phyloP scores from a whole-genome alignment of 78 protist genomes.

The Dictyostelium capitatum region DNA sequence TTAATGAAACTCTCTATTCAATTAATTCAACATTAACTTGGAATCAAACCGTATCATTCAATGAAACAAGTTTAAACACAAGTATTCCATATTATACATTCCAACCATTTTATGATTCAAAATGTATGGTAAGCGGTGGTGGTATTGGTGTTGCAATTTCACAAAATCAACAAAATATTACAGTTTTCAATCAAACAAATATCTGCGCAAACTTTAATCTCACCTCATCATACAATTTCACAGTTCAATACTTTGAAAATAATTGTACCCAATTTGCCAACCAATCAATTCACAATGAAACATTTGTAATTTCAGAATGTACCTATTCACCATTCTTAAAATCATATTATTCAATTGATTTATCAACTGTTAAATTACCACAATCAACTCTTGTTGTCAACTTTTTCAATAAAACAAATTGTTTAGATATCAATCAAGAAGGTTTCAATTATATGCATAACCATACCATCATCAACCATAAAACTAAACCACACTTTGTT shows the following conservation, averaged over 20 bases:
- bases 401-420: background rate
- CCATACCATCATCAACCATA: background rate
- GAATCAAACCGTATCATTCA: background rate
- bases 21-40: background rate
- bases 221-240: background rate
- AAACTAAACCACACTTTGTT: background rate
- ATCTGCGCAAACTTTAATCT: background rate
- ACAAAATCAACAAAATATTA: background rate
- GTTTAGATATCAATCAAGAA: background rate
- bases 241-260: background rate
- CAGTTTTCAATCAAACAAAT: background rate
- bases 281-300: conserved; percentile 4
- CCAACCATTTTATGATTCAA: conserved; percentile 2
- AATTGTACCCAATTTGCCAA: conserved; percentile 6
- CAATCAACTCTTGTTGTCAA: conserved; percentile 3
- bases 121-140: conserved; percentile 1
- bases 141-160: conserved; percentile 1
- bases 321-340: background rate
- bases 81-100: background rate
- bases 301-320: background rate
- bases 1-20: background rate
- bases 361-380: conserved; percentile 12
- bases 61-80: background rate
- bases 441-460: background rate
- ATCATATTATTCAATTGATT: background rate